Evolutionary conservation across 2,329 filamentous ascomycete species (phyloP).

Genomic region (Iodosphaeria phyllophila): DNA sequence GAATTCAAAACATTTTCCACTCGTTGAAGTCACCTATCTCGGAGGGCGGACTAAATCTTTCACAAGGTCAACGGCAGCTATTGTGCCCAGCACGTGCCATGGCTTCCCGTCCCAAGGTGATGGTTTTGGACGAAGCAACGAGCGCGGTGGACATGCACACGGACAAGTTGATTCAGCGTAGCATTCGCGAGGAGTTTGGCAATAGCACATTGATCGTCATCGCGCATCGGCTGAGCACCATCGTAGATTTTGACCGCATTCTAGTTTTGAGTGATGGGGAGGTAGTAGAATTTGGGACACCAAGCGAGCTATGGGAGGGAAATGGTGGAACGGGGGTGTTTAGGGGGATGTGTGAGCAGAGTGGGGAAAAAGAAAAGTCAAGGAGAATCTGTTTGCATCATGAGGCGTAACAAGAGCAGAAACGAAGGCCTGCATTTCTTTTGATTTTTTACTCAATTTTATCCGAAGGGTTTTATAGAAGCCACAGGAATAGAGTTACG

Average conservation of each 20-base stretch:
- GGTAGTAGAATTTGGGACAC: constrained; percentile 49
- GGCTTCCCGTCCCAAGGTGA: constrained; percentile 52
- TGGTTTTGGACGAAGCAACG: constrained; percentile 68
- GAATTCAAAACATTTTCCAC: constrained; percentile 48
- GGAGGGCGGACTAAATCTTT: constrained; percentile 56
- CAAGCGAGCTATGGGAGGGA: constrained; percentile 37
- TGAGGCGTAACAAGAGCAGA: too few species aligned
- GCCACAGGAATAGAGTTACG: too few species aligned
- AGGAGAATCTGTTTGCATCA: constrained; percentile 23
- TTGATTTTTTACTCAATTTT: too few species aligned
- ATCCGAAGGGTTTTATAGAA: too few species aligned
- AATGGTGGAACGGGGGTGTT: constrained; percentile 26
- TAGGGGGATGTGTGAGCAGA: constrained; percentile 42
- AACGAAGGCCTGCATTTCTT: too few species aligned
- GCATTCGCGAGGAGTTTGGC: constrained; percentile 53
- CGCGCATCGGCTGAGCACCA: constrained; percentile 57
- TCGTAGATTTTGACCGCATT: constrained; percentile 59
- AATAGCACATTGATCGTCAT: constrained; percentile 55
- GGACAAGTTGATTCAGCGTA: constrained; percentile 54
- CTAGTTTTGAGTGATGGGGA: constrained; percentile 50
- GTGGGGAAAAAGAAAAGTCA: constrained; percentile 36
- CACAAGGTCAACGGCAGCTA: constrained; percentile 59
- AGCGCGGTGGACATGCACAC: constrained; percentile 64
- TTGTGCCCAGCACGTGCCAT: constrained; percentile 59
- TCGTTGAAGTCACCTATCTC: constrained; percentile 44